A percentile compares a stretch with the other conserved stretches of the same genome.
Evolutionary conservation across 148 eudicot species (phyloP).

Genomic region (Cornus controversa): DNA sequence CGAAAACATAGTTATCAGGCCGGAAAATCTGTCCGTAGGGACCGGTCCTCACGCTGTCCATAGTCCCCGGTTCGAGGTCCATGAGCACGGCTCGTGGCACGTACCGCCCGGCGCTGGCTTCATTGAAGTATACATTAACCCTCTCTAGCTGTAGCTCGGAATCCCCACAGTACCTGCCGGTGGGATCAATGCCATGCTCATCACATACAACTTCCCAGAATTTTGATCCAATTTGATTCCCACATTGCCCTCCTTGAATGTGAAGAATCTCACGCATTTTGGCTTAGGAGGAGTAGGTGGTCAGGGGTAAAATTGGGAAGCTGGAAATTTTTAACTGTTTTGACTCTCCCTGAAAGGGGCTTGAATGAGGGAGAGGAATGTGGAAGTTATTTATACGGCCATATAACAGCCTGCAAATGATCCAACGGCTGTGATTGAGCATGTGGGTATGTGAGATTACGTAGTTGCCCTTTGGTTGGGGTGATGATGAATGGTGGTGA

Average conservation of each 20-base stretch:
- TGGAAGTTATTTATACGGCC: not conserved
- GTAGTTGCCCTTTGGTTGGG: not conserved
- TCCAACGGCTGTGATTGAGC: not conserved
- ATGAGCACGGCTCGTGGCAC: conserved; percentile 40
- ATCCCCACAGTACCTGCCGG: conserved; percentile 26
- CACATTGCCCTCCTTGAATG: conserved; percentile 41
- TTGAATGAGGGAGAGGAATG: not conserved
- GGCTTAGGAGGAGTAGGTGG: not conserved
- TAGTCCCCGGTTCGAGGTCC: conserved; percentile 41
- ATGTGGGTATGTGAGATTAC: not conserved
- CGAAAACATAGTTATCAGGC: conserved; percentile 36
- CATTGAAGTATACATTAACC: conserved; percentile 33
- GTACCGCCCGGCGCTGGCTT: conserved; percentile 22
- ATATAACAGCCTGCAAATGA: not conserved
- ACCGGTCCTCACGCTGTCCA: conserved; percentile 29
- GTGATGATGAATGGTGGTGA: conserved; percentile 7
- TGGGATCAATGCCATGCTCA: conserved; percentile 36
- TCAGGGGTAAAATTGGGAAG: conserved; percentile 15
- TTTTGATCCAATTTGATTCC: conserved; percentile 40
- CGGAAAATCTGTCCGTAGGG: conserved; percentile 33
- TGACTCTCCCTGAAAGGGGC: not conserved
- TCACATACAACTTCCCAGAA: conserved; percentile 42
- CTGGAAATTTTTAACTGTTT: not conserved
- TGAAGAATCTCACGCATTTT: conserved; percentile 37
- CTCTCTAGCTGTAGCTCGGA: conserved; percentile 29